Conservation (phyloP, 2,329 filamentous ascomycete species). For the Fusarium illudens region DNA sequence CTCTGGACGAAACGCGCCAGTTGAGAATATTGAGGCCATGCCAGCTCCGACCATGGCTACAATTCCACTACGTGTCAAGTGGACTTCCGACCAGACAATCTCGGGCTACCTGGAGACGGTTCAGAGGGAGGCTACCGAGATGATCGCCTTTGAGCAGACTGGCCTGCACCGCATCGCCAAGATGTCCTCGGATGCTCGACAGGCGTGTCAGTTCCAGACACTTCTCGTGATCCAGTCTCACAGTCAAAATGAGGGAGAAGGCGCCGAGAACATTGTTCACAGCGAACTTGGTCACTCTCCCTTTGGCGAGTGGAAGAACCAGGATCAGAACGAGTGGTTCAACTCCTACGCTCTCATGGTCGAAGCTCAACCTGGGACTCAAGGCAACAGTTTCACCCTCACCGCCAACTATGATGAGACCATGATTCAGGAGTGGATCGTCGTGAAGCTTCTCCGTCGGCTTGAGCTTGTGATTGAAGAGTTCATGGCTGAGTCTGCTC, state of each 20-base stretch:
- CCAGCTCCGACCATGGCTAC: conserved; percentile 7
- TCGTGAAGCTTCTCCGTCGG: not conserved
- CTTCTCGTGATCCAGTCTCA: not conserved
- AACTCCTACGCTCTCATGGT: not conserved
- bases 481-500: not conserved
- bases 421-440: not conserved
- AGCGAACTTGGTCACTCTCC: not conserved
- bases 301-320: not conserved
- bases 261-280: not conserved
- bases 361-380: not conserved
- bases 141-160: not conserved
- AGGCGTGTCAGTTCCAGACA: not conserved
- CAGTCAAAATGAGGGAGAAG: not conserved
- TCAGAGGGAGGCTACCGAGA: not conserved
- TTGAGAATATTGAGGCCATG: conserved; percentile 34
- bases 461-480: not conserved
- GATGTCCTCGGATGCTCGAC: not conserved
- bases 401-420: not conserved
- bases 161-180: not conserved
- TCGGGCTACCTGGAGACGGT: not conserved
- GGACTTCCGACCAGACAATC: not conserved
- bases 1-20: conserved; percentile 47
- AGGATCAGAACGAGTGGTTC: not conserved
- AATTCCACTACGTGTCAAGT: not conserved
- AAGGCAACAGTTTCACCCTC: not conserved